Evolutionary conservation across 768 basidiomycete species (phyloP).

Genomic region (Punctularia strigosozonata): DNA sequence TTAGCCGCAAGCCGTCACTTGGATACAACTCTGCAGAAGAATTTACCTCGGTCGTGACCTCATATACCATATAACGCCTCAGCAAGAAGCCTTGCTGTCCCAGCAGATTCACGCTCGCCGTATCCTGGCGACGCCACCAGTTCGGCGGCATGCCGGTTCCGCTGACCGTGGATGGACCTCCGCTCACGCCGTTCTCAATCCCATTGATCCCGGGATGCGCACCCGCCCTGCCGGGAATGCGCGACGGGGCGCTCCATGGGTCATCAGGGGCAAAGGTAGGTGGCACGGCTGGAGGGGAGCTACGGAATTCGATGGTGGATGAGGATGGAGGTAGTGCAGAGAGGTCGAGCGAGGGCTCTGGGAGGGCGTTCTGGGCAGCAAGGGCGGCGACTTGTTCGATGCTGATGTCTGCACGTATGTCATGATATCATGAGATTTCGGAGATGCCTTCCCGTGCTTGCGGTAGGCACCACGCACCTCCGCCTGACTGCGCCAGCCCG

Average conservation of each 20-base stretch:
- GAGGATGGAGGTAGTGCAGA: conserved; percentile 39
- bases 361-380: conserved; percentile 68
- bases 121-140: conserved; percentile 85
- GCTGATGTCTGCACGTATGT: conserved; percentile 44
- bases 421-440: not conserved
- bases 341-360: conserved; percentile 61
- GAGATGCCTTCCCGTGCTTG: too few relatives aligned
- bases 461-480: conserved; percentile 34
- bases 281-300: too few relatives aligned
- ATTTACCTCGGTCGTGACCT: conserved; percentile 66
- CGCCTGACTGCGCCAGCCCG: conserved; percentile 72
- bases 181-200: conserved; percentile 18
- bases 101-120: conserved; percentile 54
- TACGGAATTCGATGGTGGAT: conserved; percentile 29
- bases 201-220: conserved; percentile 7
- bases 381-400: conserved; percentile 73
- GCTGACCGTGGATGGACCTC: conserved; percentile 45
- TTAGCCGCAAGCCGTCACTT: too few relatives aligned
- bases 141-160: conserved; percentile 64
- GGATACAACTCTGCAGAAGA: not conserved
- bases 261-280: conserved; percentile 54
- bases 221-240: conserved; percentile 9
- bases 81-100: conserved; percentile 91
- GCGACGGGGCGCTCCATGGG: conserved; percentile 32
- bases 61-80: conserved; percentile 79